Percentiles rank a stretch among this genome's conserved stretches.
phyloP scores from a whole-genome alignment of 169 alveolate genomes.

The Neospora caninum region DNA sequence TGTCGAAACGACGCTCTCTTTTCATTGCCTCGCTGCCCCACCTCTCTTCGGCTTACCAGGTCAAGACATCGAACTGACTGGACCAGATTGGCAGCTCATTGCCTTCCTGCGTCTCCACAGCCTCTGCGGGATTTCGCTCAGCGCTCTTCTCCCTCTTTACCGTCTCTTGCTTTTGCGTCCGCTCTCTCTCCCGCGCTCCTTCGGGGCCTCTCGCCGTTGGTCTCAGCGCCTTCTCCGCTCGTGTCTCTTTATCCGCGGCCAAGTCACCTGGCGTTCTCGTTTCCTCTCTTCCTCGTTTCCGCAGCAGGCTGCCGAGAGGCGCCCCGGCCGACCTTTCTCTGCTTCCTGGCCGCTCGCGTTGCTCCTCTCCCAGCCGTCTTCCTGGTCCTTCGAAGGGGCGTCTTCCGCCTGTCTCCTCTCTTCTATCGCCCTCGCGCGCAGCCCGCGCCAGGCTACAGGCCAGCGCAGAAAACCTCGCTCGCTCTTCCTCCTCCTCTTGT shows the following conservation, averaged over 20 bases:
- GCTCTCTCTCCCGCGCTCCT: no score
- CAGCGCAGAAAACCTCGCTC: background rate
- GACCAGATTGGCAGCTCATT: slow-evolving; percentile 14
- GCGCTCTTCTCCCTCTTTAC: background rate
- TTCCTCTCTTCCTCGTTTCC: background rate
- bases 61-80: slow-evolving; percentile 45
- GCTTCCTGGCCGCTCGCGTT: background rate
- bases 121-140: background rate
- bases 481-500: background rate
- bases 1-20: no score
- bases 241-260: background rate
- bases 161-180: background rate
- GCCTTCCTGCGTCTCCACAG: background rate
- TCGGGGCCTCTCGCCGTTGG: no score
- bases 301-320: background rate
- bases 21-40: background rate
- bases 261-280: background rate
- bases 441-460: background rate
- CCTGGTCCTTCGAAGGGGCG: background rate
- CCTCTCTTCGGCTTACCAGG: slow-evolving; percentile 20
- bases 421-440: background rate
- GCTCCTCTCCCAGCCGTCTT: background rate
- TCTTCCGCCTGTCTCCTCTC: background rate
- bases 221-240: background rate
- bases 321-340: background rate